Percentiles rank a stretch among this genome's conserved stretches.
phyloP scores from a whole-genome alignment of 306 rosid genomes.

The Corylus heterophylla region DNA sequence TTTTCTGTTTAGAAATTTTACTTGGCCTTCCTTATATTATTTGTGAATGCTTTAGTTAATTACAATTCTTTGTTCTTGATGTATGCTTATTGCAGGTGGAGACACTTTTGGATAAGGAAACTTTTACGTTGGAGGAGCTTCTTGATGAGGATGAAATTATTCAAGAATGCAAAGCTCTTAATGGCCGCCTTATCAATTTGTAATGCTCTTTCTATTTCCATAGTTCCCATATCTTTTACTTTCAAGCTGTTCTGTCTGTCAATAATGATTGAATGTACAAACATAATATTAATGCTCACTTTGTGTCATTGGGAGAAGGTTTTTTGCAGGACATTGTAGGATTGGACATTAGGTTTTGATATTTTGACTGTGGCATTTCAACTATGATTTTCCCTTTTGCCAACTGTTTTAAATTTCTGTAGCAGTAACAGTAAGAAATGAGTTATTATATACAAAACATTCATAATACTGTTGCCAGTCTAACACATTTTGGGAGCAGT shows the following conservation, averaged over 20 bases:
- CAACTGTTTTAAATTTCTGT: neutral
- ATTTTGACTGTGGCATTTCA: slow-evolving; percentile 18
- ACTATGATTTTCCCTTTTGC: neutral
- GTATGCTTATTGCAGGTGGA: slow-evolving; percentile 69
- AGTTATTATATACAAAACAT: neutral
- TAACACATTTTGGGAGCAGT: neutral
- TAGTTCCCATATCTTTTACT: slow-evolving; percentile 11
- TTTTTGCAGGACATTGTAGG: neutral
- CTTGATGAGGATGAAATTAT: slow-evolving; percentile 98
- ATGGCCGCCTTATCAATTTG: slow-evolving; percentile 95
- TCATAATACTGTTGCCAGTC: neutral
- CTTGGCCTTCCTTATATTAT: neutral
- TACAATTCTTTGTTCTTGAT: slow-evolving; percentile 20
- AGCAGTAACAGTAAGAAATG: too few species aligned
- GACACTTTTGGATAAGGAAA: slow-evolving; percentile 92
- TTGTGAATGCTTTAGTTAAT: slow-evolving; percentile 3
- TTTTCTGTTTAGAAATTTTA: neutral
- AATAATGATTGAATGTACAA: neutral
- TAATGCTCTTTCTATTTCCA: slow-evolving; percentile 47
- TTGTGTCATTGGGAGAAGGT: slow-evolving; percentile 15
- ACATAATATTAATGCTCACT: slow-evolving; percentile 11
- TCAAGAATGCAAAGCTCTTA: slow-evolving; percentile 98
- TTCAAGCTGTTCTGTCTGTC: neutral
- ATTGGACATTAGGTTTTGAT: slow-evolving; percentile 19
- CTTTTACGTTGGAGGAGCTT: slow-evolving; percentile 85